Evolutionary conservation across 495 filamentous ascomycete genomes (phyloP).

Genomic region (Lophium mytilinum): DNA sequence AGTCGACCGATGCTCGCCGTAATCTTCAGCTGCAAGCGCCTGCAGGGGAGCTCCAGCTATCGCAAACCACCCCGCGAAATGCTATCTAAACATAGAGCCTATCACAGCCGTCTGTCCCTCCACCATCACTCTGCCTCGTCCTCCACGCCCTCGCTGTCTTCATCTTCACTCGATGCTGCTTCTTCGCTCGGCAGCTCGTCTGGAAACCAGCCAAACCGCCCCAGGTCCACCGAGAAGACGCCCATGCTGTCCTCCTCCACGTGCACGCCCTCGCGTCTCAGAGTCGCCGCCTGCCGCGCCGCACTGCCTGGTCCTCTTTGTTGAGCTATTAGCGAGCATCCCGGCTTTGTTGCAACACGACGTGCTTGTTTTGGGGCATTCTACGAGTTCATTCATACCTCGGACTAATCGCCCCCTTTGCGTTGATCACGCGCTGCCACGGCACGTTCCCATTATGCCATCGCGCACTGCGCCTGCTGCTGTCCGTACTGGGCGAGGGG

Average conservation of each 20-base stretch:
- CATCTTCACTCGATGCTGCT: slow-evolving; percentile 5
- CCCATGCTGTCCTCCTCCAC: slow-evolving; percentile 30
- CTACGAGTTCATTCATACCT: slow-evolving; percentile 44
- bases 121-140: too few relatives aligned
- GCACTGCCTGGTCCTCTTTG: slow-evolving; percentile 31
- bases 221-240: slow-evolving; percentile 30
- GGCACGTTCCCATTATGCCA: slow-evolving; percentile 75
- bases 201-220: slow-evolving; percentile 35
- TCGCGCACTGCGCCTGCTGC: slow-evolving; percentile 23
- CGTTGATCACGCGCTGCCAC: slow-evolving; percentile 89
- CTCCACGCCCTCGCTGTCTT: neutral
- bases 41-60: neutral
- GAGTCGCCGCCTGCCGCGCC: slow-evolving; percentile 29
- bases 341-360: neutral
- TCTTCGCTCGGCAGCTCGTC: slow-evolving; percentile 32
- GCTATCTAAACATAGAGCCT: slow-evolving; percentile 1
- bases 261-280: slow-evolving; percentile 31
- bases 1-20: slow-evolving; percentile 7
- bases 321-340: neutral
- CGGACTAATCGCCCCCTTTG: slow-evolving; percentile 76
- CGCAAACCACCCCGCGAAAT: slow-evolving; percentile 1
- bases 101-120: neutral
- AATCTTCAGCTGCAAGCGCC: neutral
- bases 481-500: slow-evolving; percentile 39
- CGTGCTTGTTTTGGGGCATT: neutral